Evolutionary conservation across 1,284 basidiomycete species (phyloP).

Genomic region (Apiotrichum siamense): DNA sequence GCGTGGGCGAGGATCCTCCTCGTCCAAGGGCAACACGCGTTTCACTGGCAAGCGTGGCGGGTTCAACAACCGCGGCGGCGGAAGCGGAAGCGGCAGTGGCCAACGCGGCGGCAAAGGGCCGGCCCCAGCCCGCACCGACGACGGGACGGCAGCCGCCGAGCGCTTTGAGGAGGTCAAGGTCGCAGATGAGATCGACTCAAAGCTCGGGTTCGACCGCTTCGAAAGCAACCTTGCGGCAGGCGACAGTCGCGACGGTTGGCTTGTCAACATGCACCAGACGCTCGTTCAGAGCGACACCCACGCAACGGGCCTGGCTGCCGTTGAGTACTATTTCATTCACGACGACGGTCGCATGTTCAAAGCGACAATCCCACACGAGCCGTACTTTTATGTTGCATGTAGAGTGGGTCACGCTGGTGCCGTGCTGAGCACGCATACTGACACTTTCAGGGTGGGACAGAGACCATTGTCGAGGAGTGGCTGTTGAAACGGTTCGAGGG

Average conservation of each 20-base stretch:
- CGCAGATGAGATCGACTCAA: conserved; percentile 85
- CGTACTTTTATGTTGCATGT: conserved; percentile 90
- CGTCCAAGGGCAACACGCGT: background rate
- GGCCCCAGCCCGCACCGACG: conserved; percentile 68
- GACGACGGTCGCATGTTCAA: conserved; percentile 97
- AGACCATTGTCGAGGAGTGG: conserved; percentile 93
- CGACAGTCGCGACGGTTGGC: conserved; percentile 72
- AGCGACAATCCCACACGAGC: conserved; percentile 83
- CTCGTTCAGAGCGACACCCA: conserved; percentile 75
- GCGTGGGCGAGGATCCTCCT: background rate
- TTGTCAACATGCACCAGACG: conserved; percentile 98
- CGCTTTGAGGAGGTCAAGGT: conserved; percentile 69
- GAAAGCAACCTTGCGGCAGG: conserved; percentile 58
- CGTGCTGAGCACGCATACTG: conserved; percentile 9
- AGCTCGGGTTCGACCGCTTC: conserved; percentile 76
- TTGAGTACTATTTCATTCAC: conserved; percentile 97
- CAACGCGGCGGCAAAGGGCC: conserved; percentile 21
- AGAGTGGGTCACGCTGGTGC: conserved; percentile 55
- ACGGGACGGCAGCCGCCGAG: conserved; percentile 75
- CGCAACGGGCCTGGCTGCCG: conserved; percentile 74
- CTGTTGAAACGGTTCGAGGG: conserved; percentile 90
- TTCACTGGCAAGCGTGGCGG: background rate
- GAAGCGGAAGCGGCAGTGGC: conserved; percentile 9
- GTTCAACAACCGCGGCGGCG: conserved; percentile 28
- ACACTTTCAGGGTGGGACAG: conserved; percentile 67